These are phyloP conservation scores for Kappamyces sp. DNA, from an alignment of 192 early-diverging fungal genomes.

Conservation along the genomic window DNA sequence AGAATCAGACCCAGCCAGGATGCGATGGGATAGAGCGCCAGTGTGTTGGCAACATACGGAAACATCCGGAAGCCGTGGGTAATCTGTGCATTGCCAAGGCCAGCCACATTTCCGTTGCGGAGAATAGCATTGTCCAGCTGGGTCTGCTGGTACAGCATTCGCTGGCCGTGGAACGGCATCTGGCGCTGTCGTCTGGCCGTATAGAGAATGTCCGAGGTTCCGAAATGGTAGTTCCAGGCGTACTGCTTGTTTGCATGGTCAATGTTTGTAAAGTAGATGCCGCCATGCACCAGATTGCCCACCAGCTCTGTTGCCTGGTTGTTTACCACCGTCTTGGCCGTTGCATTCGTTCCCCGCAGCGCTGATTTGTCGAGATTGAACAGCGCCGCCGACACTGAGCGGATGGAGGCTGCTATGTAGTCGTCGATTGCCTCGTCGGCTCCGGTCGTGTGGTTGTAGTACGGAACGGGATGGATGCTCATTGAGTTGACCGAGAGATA, in stretches of 20 bases:
- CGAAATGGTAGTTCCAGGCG: constrained; percentile 22
- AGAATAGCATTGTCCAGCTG: constrained; percentile 32
- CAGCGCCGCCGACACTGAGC: constrained; percentile 27
- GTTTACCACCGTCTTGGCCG: constrained; percentile 6
- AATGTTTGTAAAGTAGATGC: constrained; percentile 44
- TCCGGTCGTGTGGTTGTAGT: constrained; percentile 22
- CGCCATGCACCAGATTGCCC: constrained; percentile 49
- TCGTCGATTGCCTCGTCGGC: constrained; percentile 31
- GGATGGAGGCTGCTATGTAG: constrained; percentile 32
- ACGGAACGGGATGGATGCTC: constrained; percentile 40
- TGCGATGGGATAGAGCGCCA: constrained; percentile 42
- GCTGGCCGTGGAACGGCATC: constrained; percentile 43
- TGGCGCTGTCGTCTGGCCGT: constrained; percentile 32
- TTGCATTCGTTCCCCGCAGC: constrained; percentile 4
- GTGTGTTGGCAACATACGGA: constrained; percentile 44
- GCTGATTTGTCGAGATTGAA: constrained; percentile 39
- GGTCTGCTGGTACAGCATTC: constrained; percentile 43
- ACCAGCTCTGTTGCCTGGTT: constrained; percentile 27
- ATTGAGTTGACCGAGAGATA: constrained; percentile 29
- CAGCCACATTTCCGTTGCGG: constrained; percentile 29
- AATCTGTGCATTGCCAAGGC: constrained; percentile 36
- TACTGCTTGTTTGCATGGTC: constrained; percentile 39
- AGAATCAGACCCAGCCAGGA: constrained; percentile 54
- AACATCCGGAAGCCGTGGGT: constrained; percentile 59
- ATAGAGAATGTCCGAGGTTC: constrained; percentile 37